Evolutionary conservation across 148 eudicot genomes (phyloP), one percentile per base, ranked within the genome.

Genomic region (Bassia scoparia): DNA sequence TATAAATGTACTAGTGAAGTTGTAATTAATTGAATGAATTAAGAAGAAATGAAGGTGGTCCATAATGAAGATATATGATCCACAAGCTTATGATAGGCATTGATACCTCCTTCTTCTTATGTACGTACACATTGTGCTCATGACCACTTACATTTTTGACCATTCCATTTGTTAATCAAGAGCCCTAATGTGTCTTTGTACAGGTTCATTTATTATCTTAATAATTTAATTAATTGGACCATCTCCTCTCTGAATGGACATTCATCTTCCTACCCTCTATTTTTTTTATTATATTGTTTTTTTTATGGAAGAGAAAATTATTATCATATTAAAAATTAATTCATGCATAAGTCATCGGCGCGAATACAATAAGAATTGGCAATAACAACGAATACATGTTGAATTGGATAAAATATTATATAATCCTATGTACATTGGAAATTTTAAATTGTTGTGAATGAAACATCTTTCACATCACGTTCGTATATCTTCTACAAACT

Each of bases 81-180:
- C 81, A 78, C 81, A 78, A 78, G 63, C 77, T 72, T 38, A 59
- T 59, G 81, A 77, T 56, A 64, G 56, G 43, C 50, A 46, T 55
- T 72, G 4, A 58, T 58, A 7, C 8, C 9, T 9, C 35, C 49
- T 60, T 12, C 33, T 67, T 67, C 58, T 46, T 12, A 72, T 71
- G 77, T 70, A 73, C 67, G 63, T 68, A 73, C 77, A 71, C 79
- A 61, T 78, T 63, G 69, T 67, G 68, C 31, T 67, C 30, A 73
- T 69, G 81, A 55, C 81, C 74, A 73, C 67, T 20, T 60, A n/a
- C 29, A 21, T 11, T 61, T 30, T 3, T 35, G 81, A 73, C 81
- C 77, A 79, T 79, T 58, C 66, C 59, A 1, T 0, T 66, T 37
- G 35, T 15, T 27, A 29, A 27, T 44, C 58, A 73, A 54, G 70